Base-by-base conservation (phyloP, 1,284 basidiomycete genomes). In the Phylloboletellus chloephorus region DNA sequence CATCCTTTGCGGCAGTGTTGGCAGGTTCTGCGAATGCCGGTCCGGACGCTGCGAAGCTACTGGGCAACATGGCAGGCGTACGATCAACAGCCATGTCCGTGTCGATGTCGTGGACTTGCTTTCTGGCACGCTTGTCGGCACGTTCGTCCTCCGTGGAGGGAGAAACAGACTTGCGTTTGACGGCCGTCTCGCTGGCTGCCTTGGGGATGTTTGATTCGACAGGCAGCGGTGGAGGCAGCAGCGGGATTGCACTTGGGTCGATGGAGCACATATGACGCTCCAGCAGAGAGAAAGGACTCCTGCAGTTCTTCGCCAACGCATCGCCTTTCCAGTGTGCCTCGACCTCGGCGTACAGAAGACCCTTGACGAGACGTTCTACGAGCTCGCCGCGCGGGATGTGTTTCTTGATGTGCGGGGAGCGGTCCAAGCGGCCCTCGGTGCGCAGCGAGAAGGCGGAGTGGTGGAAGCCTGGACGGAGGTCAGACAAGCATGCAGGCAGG, bases 371-470 rank as follows among this genome's bases (percentile, higher is more conserved):
- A 11, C 90, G 76, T 44, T 88, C 82, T 34, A 90, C 68, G 20
- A 92, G 74, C 57, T 89, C 85, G 8, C 88, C 88, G 13, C 86
- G 77, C n/a, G 79, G 82, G 19, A 91, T 78, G 49, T 85, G 78
- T 54, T 79, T 83, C 46, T 72, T 66, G 44, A 79, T 73, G 52
- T 79, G 71, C 24, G 77, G 71, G 4, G 83, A 82, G 44, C 71
- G 71, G 42, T 85, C 79, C 32, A 90, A 71, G 19, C 74, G 73
- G 15, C 73, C 76, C 61, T 91, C 88, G 48, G 68, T 75, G 30
- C 78, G 77, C 29, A 90, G 69, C 21, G 78, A 73, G 63, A 85
- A 91, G 7, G 86, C 83, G 33, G 84, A 79, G 56, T 91, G 87
- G 29, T 74, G 69, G 58, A 89, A 87, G 35, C 87, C 87, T 57